A percentile compares a stretch with the other conserved stretches of the same genome.
Evolutionary conservation across 768 basidiomycete species (phyloP).

Genomic region (Leucocoprinus birnbaumii): DNA sequence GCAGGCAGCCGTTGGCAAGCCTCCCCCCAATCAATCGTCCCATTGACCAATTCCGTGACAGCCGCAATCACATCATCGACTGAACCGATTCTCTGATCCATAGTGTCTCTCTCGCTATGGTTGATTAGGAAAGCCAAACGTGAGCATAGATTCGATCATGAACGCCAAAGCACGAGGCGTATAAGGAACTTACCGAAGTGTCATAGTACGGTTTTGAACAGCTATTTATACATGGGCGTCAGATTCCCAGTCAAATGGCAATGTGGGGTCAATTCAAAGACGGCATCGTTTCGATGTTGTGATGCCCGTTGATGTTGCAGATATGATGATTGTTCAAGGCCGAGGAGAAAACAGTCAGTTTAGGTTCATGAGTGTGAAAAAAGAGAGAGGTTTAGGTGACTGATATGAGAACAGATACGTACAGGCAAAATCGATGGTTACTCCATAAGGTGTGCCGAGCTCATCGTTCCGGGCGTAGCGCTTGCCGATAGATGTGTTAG

Average conservation of each 20-base stretch:
- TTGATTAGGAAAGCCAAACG: constrained; percentile 5
- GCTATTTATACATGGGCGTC: constrained; percentile 44
- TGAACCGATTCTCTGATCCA: constrained; percentile 84
- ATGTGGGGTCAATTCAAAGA: no score
- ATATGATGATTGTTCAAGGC: no score
- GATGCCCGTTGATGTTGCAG: no score
- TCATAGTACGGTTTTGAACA: constrained; percentile 89
- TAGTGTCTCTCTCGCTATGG: constrained; percentile 89
- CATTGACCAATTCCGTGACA: constrained; percentile 76
- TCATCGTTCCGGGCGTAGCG: constrained; percentile 98
- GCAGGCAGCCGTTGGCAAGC: constrained; percentile 68
- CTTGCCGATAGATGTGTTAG: constrained; percentile 91
- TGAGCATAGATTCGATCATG: neutral
- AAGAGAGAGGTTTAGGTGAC: neutral
- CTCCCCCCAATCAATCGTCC: constrained; percentile 71
- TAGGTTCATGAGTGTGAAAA: neutral
- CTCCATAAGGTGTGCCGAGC: constrained; percentile 94
- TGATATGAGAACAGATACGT: constrained; percentile 21
- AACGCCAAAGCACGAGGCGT: constrained; percentile 9
- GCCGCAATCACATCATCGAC: constrained; percentile 87
- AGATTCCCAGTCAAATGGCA: no score
- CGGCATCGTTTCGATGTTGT: no score
- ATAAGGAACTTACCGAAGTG: constrained; percentile 67
- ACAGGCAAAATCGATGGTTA: constrained; percentile 93
- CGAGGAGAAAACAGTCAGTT: neutral